phyloP scores from a whole-genome alignment of 805 yeast species.

The Yamadazyma laniorum region DNA sequence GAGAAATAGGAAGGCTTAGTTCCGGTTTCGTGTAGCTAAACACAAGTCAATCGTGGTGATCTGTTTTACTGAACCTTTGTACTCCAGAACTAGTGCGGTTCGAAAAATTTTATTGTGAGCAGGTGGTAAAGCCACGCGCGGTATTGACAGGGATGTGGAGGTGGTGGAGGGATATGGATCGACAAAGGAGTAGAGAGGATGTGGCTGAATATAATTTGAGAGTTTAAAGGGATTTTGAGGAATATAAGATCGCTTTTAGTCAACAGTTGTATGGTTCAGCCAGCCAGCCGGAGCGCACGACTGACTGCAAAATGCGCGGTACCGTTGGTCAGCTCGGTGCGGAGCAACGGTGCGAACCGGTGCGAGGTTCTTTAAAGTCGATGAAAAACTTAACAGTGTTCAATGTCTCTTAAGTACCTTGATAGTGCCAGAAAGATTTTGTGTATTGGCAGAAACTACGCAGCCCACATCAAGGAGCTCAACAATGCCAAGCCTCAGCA shows the following conservation, averaged over 20 bases:
- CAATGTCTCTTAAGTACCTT: slow-evolving; percentile 53
- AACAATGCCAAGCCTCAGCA: slow-evolving; percentile 77
- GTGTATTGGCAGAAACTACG: slow-evolving; percentile 95
- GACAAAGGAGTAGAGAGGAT: no score
- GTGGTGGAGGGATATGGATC: neutral
- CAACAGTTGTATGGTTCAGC: no score
- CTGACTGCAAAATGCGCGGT: neutral
- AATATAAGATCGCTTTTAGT: no score
- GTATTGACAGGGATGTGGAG: neutral
- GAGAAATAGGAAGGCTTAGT: no score
- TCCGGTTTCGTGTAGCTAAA: no score
- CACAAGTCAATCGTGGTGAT: no score
- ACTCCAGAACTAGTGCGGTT: slow-evolving; percentile 7
- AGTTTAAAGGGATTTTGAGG: no score
- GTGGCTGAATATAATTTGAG: no score
- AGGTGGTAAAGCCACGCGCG: slow-evolving; percentile 2
- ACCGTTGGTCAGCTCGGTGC: no score
- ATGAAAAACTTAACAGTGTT: neutral
- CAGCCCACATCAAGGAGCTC: slow-evolving; percentile 91
- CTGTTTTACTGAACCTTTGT: slow-evolving; percentile 7
- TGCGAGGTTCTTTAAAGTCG: no score
- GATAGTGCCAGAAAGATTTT: slow-evolving; percentile 73
- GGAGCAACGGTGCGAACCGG: no score
- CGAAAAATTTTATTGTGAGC: slow-evolving; percentile 7
- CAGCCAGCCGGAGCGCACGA: no score